Percentiles rank a stretch among this genome's conserved stretches.
Evolutionary conservation across 2,329 filamentous ascomycete species (phyloP).

Genomic region (Fusarium ramigenum): DNA sequence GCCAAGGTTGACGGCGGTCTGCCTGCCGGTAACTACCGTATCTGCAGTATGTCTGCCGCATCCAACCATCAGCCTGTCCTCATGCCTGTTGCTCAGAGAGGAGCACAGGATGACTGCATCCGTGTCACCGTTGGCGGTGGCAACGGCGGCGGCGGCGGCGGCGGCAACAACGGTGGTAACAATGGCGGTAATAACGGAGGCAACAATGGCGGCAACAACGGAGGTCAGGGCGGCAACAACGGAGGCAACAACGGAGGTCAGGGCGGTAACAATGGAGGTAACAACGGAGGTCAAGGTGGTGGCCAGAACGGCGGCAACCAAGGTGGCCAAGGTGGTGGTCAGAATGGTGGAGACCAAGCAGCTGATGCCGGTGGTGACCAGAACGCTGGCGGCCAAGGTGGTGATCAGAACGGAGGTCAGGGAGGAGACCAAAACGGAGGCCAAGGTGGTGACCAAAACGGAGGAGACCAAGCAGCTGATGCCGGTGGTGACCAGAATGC

Average conservation of each 20-base stretch:
- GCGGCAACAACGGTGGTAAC: constrained; percentile 22
- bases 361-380: not conserved
- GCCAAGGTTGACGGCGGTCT: constrained; percentile 67
- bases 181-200: constrained; percentile 6
- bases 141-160: constrained; percentile 31
- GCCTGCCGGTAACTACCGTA: constrained; percentile 69
- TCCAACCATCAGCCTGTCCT: constrained; percentile 73
- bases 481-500: not conserved
- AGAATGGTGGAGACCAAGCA: constrained; percentile 11
- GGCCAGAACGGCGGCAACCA: not conserved
- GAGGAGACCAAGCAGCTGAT: not conserved
- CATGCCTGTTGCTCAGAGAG: constrained; percentile 74
- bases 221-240: not conserved
- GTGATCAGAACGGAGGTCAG: constrained; percentile 8
- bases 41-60: constrained; percentile 71
- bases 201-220: not conserved
- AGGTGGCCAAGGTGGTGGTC: not conserved
- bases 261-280: not conserved
- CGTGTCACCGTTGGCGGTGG: constrained; percentile 64
- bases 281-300: not conserved
- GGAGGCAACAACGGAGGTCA: not conserved
- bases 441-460: not conserved
- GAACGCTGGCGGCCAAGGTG: constrained; percentile 1
- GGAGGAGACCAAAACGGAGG: too few species aligned
- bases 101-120: constrained; percentile 72